Percentiles rank a stretch among this genome's conserved stretches.
Evolutionary conservation across 306 rosid genomes (phyloP).

Genomic region (Coriaria nepalensis): DNA sequence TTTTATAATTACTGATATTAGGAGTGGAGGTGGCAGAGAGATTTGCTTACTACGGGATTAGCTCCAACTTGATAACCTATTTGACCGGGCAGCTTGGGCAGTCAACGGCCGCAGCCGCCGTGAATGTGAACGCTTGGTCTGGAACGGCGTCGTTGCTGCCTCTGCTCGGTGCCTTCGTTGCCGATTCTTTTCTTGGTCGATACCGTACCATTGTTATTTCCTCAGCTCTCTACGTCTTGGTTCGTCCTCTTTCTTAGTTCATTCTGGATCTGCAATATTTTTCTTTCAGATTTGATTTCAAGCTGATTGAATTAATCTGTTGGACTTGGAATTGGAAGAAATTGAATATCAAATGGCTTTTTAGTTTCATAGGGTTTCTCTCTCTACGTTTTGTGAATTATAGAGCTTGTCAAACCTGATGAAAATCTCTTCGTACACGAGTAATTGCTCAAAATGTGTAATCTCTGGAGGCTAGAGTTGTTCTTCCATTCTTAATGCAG

Average conservation of each 20-base stretch:
- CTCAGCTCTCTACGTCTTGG: constrained; percentile 30
- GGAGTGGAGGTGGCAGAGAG: constrained; percentile 42
- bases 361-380: too few relatives aligned
- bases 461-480: too few relatives aligned
- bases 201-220: constrained; percentile 24
- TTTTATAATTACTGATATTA: neutral
- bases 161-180: constrained; percentile 28
- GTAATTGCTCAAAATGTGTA: too few relatives aligned
- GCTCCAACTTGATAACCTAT: constrained; percentile 24
- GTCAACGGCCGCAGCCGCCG: constrained; percentile 29
- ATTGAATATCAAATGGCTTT: too few relatives aligned
- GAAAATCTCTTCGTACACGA: too few relatives aligned
- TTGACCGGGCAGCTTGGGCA: constrained; percentile 29
- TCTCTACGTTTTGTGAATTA: too few relatives aligned
- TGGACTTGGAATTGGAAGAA: too few relatives aligned
- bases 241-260: constrained; percentile 3
- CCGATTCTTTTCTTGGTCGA: constrained; percentile 32
- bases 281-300: neutral
- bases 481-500: too few relatives aligned
- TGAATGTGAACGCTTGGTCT: constrained; percentile 25
- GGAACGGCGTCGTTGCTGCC: constrained; percentile 27
- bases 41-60: constrained; percentile 29
- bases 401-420: too few relatives aligned
- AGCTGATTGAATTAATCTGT: neutral
- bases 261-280: neutral